Percentiles rank a stretch among this genome's conserved stretches.
Conservation (phyloP, 176 grass and related monocot genomes). For the bread wheat (Triticum aestivum) region IWGSC_CS_RefSeq_v2.1 NC_057794.1:450713477-450713976, state of each 20-base stretch:
- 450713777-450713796: background rate
- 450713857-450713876: no score
- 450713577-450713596: slow-evolving; percentile 7
- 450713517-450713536: background rate
- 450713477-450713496: background rate
- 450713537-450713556: background rate
- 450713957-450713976: background rate
- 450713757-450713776: no score
- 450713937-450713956: no score
- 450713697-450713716: no score
- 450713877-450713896: no score
- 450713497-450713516: background rate
- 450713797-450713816: no score
- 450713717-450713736: no score
- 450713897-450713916: no score
- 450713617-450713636: background rate
- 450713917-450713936: no score
- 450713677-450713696: background rate
- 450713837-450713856: no score
- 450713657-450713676: background rate
- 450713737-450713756: no score
- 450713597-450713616: background rate
- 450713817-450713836: no score
- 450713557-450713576: background rate
- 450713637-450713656: background rate